Conservation (phyloP, 495 filamentous ascomycete genomes). For the Penicillium argentinense region DNA sequence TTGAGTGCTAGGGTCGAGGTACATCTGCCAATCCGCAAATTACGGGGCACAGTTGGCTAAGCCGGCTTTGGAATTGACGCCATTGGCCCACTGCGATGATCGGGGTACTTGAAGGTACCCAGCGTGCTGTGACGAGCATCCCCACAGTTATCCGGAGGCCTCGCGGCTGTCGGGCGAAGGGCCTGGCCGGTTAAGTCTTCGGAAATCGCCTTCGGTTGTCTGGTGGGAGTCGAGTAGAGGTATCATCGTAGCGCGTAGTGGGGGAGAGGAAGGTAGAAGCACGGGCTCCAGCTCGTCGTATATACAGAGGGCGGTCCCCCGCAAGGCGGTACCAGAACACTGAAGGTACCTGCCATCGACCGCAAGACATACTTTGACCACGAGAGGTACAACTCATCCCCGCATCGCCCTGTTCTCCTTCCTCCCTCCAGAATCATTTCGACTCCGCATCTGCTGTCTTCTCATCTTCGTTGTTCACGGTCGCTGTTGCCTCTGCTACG, state of each 20-base stretch:
- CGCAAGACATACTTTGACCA: too few species aligned
- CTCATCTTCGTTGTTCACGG: not conserved
- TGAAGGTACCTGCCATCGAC: too few species aligned
- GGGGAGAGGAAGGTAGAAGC: too few species aligned
- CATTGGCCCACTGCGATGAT: conserved; percentile 5
- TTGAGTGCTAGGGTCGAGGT: too few species aligned
- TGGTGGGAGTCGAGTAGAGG: not conserved
- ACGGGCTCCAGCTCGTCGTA: too few species aligned
- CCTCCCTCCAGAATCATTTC: not conserved
- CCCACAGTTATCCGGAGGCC: conserved; percentile 3
- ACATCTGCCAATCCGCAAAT: not conserved
- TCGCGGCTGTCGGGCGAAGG: conserved; percentile 11
- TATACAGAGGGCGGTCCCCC: too few species aligned
- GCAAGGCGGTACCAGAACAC: too few species aligned
- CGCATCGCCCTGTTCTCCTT: not conserved
- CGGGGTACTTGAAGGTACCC: not conserved
- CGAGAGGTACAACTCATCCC: too few species aligned
- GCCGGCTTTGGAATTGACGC: conserved; percentile 4
- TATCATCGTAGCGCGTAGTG: not conserved
- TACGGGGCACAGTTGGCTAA: not conserved
- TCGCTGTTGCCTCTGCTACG: not conserved
- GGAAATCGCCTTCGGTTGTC: conserved; percentile 10
- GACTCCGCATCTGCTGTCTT: not conserved
- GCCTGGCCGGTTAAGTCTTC: conserved; percentile 3
- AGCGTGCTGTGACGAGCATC: not conserved